Percentiles rank a stretch among this genome's conserved stretches.
These are phyloP conservation scores for Crucibulum laeve DNA, from an alignment of 768 basidiomycete genomes.

Conservation along the genomic window DNA sequence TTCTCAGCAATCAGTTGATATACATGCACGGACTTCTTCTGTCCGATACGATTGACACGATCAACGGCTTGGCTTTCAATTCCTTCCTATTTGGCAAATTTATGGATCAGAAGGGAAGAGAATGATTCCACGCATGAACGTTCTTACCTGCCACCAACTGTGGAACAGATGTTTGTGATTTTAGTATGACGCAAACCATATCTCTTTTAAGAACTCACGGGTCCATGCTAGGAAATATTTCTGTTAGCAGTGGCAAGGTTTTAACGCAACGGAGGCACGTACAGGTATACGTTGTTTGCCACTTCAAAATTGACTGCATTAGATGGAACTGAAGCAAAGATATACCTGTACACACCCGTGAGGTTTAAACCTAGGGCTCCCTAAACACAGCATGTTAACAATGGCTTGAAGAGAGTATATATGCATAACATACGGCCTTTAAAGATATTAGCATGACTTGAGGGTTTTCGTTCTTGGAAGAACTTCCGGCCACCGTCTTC, in stretches of 20 bases:
- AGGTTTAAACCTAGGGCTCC: constrained; percentile 86
- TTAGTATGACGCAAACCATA: constrained; percentile 1
- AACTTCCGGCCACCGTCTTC: constrained; percentile 13
- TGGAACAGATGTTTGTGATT: neutral
- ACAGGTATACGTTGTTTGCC: constrained; percentile 85
- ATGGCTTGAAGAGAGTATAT: neutral
- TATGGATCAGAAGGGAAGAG: constrained; percentile 7
- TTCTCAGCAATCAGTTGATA: constrained; percentile 89
- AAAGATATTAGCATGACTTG: constrained; percentile 84
- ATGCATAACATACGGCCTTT: constrained; percentile 47
- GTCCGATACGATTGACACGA: constrained; percentile 80
- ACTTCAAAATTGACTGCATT: constrained; percentile 26
- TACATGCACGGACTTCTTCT: constrained; percentile 78
- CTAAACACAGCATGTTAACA: constrained; percentile 14
- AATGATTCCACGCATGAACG: neutral
- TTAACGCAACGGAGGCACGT: constrained; percentile 20
- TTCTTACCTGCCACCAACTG: constrained; percentile 74
- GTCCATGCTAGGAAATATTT: constrained; percentile 56
- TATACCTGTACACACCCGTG: constrained; percentile 37
- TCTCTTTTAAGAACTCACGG: constrained; percentile 47
- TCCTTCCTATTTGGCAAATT: constrained; percentile 55
- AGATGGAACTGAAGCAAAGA: neutral
- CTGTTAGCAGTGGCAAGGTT: constrained; percentile 3
- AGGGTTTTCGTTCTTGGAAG: constrained; percentile 44
- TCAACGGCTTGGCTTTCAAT: constrained; percentile 85